These are phyloP conservation scores for Penicillium sp. DNA, from an alignment of 2,329 filamentous ascomycete species.

Conservation along the genomic window DNA sequence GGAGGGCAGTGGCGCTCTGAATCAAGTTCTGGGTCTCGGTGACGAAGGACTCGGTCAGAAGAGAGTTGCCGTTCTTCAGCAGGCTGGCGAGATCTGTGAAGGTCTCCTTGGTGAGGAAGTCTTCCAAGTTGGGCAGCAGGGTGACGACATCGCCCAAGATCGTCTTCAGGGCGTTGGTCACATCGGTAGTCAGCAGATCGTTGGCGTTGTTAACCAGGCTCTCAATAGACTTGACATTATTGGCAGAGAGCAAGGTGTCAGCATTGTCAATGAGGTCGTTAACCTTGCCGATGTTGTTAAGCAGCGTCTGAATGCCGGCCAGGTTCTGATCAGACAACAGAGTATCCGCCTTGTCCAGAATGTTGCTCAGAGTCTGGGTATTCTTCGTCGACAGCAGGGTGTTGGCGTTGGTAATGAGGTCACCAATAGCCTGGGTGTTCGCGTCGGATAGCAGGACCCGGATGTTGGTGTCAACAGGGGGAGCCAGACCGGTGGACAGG, in stretches of 20 bases:
- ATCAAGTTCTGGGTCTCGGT: constrained; percentile 21
- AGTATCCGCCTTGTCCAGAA: constrained; percentile 18
- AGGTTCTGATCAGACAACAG: constrained; percentile 21
- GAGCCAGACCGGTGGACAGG: constrained; percentile 25
- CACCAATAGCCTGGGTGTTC: constrained; percentile 27
- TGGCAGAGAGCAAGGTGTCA: constrained; percentile 26
- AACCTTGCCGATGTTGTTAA: constrained; percentile 31
- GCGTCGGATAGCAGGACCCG: constrained; percentile 16
- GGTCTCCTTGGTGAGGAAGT: constrained; percentile 20
- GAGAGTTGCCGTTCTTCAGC: constrained; percentile 20
- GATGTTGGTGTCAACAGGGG: constrained; percentile 26
- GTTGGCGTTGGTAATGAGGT: constrained; percentile 25
- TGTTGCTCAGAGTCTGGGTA: constrained; percentile 19
- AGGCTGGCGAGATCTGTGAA: constrained; percentile 7
- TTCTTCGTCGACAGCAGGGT: constrained; percentile 23
- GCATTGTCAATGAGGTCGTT: constrained; percentile 32
- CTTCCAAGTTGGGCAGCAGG: constrained; percentile 21
- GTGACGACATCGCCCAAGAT: constrained; percentile 15
- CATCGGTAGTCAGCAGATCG: constrained; percentile 26
- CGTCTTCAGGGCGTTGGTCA: constrained; percentile 15
- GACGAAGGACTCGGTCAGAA: constrained; percentile 23
- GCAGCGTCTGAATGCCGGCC: constrained; percentile 19
- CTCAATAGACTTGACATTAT: constrained; percentile 29
- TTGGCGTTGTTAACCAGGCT: constrained; percentile 27
- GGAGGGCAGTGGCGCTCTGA: constrained; percentile 17